These are phyloP conservation scores for Phialophora tarda DNA, from an alignment of 2,329 filamentous ascomycete species.

Conservation along the genomic window DNA sequence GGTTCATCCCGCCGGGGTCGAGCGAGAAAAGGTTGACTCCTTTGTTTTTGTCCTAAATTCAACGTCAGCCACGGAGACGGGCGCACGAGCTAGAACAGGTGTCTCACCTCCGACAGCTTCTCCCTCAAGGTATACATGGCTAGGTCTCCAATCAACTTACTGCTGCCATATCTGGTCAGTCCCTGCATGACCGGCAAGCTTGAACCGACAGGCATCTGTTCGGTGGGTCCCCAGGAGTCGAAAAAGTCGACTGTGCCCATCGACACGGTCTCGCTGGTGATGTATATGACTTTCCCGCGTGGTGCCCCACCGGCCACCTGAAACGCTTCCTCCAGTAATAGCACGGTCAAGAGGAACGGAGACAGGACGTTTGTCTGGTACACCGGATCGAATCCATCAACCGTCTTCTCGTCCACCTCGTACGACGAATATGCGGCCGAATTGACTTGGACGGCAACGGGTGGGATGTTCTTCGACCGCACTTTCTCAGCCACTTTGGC, in stretches of 20 bases:
- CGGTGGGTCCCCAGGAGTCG: conserved; percentile 16
- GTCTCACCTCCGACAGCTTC: conserved; percentile 10
- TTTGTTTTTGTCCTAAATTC: conserved; percentile 4
- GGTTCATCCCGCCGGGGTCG: conserved; percentile 16
- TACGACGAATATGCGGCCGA: conserved; percentile 17
- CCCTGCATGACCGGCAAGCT: conserved; percentile 8
- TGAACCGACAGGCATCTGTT: conserved; percentile 9
- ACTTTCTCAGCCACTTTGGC: conserved; percentile 15
- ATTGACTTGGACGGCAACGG: conserved; percentile 12
- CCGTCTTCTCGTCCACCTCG: conserved; percentile 9
- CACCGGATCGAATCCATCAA: conserved; percentile 10
- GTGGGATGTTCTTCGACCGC: conserved; percentile 3
- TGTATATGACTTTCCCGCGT: conserved; percentile 8
- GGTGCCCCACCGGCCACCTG: background rate
- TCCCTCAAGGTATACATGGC: conserved; percentile 18
- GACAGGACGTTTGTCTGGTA: conserved; percentile 19
- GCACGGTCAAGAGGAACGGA: conserved; percentile 14
- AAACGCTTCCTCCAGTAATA: conserved; percentile 12
- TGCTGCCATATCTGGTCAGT: conserved; percentile 21
- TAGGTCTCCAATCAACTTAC: conserved; percentile 14
- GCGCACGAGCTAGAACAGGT: background rate
- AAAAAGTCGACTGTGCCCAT: conserved; percentile 16
- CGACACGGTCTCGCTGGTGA: conserved; percentile 9
- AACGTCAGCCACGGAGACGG: background rate
- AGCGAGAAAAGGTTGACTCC: conserved; percentile 13